Conservation (phyloP, 495 filamentous ascomycete species). For the Penicillium fimorum region DNA sequence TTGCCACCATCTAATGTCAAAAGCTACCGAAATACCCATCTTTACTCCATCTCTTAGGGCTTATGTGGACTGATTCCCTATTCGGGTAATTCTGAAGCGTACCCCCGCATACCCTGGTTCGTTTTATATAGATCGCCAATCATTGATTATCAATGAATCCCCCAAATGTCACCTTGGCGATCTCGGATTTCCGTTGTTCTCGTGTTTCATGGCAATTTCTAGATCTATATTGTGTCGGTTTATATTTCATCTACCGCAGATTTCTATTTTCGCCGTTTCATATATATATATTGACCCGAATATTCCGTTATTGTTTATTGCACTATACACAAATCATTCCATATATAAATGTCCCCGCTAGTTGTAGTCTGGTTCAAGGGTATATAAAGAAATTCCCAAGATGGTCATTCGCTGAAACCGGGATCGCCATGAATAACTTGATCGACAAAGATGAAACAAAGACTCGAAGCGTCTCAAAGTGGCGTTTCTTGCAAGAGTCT, state of each 20-base stretch:
- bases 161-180: too few relatives aligned
- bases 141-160: too few relatives aligned
- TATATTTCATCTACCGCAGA: background rate
- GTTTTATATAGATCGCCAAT: background rate
- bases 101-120: background rate
- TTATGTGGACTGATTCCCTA: background rate
- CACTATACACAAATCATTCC: background rate
- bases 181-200: too few relatives aligned
- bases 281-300: background rate
- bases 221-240: too few relatives aligned
- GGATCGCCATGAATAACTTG: background rate
- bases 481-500: background rate
- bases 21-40: background rate
- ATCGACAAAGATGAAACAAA: background rate
- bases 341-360: background rate
- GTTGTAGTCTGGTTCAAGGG: background rate
- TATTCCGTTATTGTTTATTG: background rate
- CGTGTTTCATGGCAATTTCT: too few relatives aligned
- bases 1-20: background rate
- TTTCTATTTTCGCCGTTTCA: background rate
- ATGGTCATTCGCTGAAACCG: background rate
- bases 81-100: background rate
- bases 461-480: background rate
- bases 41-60: background rate
- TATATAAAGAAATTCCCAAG: background rate